A percentile compares a stretch with the other conserved stretches of the same genome.
phyloP scores from a whole-genome alignment of 805 yeast genomes.

The Candida broadrunensis region DNA sequence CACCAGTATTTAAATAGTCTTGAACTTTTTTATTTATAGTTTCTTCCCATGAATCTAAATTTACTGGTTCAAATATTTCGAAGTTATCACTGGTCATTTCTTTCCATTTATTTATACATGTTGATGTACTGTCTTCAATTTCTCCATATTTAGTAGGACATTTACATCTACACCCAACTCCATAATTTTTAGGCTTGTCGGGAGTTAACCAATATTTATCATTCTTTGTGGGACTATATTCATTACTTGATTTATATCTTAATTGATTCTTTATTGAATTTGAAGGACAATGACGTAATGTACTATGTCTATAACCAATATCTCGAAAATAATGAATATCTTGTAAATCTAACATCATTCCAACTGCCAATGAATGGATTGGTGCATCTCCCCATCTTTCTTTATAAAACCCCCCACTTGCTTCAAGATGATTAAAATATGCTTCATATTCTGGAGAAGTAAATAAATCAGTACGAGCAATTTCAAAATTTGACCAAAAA shows the following conservation, averaged over 20 bases:
- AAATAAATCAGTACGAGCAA: slow-evolving; percentile 79
- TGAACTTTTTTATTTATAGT: slow-evolving; percentile 18
- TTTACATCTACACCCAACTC: slow-evolving; percentile 84
- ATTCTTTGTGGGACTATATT: slow-evolving; percentile 19
- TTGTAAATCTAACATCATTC: slow-evolving; percentile 62
- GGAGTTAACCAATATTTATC: slow-evolving; percentile 33
- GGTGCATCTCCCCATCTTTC: slow-evolving; percentile 99
- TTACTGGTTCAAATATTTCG: slow-evolving; percentile 13
- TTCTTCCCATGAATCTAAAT: slow-evolving; percentile 22
- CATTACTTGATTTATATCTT: slow-evolving; percentile 34
- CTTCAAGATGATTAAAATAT: slow-evolving; percentile 68
- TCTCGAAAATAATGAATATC: slow-evolving; percentile 91
- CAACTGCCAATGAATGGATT: slow-evolving; percentile 83
- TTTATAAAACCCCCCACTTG: slow-evolving; percentile 76
- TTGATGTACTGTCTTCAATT: slow-evolving; percentile 52
- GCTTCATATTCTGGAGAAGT: slow-evolving; percentile 59
- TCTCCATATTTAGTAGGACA: slow-evolving; percentile 58
- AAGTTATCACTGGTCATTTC: slow-evolving; percentile 31
- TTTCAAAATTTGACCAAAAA: slow-evolving; percentile 93
- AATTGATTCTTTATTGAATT: slow-evolving; percentile 50
- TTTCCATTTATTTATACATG: slow-evolving; percentile 55
- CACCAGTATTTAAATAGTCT: slow-evolving; percentile 17
- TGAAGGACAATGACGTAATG: slow-evolving; percentile 80
- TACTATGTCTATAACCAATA: slow-evolving; percentile 83
- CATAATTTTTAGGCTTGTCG: slow-evolving; percentile 30